A percentile compares a stretch with the other conserved stretches of the same genome.
phyloP scores from a whole-genome alignment of 1,284 basidiomycete genomes.

The Apiotrichum akiyoshidainum region DNA sequence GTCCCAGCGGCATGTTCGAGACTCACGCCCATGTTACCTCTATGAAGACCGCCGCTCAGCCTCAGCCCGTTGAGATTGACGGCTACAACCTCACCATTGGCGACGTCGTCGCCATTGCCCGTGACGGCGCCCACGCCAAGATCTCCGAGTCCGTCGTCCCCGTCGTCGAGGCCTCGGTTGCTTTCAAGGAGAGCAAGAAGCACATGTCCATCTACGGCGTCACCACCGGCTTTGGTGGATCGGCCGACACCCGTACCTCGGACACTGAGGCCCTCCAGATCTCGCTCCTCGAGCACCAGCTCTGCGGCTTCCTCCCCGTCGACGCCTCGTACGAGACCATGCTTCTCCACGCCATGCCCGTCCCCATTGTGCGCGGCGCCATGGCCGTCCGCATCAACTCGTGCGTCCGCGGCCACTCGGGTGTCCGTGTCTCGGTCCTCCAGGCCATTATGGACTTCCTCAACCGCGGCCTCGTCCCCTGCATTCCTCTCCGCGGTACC shows the following conservation, averaged over 20 bases:
- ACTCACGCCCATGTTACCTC: slow-evolving; percentile 12
- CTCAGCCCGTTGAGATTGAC: slow-evolving; percentile 14
- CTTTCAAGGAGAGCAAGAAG: slow-evolving; percentile 24
- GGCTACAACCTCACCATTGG: slow-evolving; percentile 15
- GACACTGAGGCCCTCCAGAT: slow-evolving; percentile 24
- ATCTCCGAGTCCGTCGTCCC: slow-evolving; percentile 10
- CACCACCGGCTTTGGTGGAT: slow-evolving; percentile 22
- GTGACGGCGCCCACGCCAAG: slow-evolving; percentile 16
- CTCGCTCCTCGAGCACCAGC: slow-evolving; percentile 26
- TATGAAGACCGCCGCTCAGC: slow-evolving; percentile 1
- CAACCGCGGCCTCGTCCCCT: slow-evolving; percentile 21
- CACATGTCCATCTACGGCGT: slow-evolving; percentile 24
- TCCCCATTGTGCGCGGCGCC: slow-evolving; percentile 20
- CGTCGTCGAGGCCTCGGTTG: slow-evolving; percentile 18
- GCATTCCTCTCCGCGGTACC: slow-evolving; percentile 23
- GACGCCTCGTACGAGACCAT: slow-evolving; percentile 19
- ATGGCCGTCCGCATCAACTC: slow-evolving; percentile 23
- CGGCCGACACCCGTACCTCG: slow-evolving; percentile 20
- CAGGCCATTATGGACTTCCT: slow-evolving; percentile 20
- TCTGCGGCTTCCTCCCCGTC: slow-evolving; percentile 22
- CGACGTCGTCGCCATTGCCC: slow-evolving; percentile 22
- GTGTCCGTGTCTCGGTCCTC: slow-evolving; percentile 21
- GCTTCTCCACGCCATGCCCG: slow-evolving; percentile 21
- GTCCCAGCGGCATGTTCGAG: slow-evolving; percentile 17
- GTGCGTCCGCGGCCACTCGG: slow-evolving; percentile 25